These are phyloP conservation scores for Lasiodiplodia sp. DNA, from an alignment of 2,329 filamentous ascomycete genomes.

Conservation along the genomic window DNA sequence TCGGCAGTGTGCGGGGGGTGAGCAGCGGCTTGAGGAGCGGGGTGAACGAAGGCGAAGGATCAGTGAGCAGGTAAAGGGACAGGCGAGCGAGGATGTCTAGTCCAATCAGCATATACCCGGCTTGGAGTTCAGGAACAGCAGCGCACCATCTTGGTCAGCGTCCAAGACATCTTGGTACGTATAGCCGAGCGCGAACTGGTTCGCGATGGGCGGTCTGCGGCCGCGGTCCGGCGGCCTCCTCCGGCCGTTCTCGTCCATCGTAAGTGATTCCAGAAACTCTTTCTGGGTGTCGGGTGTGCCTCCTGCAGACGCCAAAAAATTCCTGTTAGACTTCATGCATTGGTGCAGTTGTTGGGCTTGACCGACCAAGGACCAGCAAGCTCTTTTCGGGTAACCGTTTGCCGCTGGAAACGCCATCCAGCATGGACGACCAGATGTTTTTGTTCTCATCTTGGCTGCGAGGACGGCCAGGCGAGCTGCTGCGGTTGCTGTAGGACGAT, in stretches of 20 bases:
- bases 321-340: constrained; percentile 29
- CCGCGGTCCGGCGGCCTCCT: constrained; percentile 61
- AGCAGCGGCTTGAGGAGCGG: constrained; percentile 84
- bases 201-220: constrained; percentile 78
- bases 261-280: constrained; percentile 73
- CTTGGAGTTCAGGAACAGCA: background rate
- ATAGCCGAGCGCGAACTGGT: constrained; percentile 90
- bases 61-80: constrained; percentile 87
- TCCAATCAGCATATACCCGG: constrained; percentile 31
- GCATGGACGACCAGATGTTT: constrained; percentile 93
- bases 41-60: constrained; percentile 81
- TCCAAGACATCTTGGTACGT: constrained; percentile 95
- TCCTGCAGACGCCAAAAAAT: constrained; percentile 56
- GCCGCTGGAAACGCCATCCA: constrained; percentile 87
- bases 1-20: constrained; percentile 81
- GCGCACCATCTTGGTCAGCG: constrained; percentile 84
- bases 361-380: constrained; percentile 78
- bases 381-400: constrained; percentile 93
- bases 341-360: constrained; percentile 21
- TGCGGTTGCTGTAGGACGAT: constrained; percentile 29
- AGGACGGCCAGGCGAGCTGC: constrained; percentile 39
- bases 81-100: constrained; percentile 87
- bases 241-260: constrained; percentile 46
- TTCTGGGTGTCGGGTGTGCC: constrained; percentile 83
- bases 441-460: constrained; percentile 70